Percentiles rank a stretch among this genome's conserved stretches.
These are phyloP conservation scores for Fennellomyces sp. DNA, from an alignment of 371 early-diverging fungal genomes.

Conservation along the genomic window DNA sequence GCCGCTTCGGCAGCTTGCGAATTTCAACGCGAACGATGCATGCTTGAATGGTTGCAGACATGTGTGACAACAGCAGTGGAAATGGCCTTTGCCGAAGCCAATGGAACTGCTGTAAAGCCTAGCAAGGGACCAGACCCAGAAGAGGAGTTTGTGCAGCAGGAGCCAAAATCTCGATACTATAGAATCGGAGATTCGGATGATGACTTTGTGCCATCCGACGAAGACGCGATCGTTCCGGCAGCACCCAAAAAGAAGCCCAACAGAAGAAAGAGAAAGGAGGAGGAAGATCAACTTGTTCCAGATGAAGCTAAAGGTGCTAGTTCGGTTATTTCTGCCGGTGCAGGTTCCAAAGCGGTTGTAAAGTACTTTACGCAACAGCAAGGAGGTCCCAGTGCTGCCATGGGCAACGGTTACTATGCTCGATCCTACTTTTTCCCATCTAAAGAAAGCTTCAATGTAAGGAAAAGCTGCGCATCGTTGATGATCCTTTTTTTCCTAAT, in stretches of 20 bases:
- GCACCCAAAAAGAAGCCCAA: background rate
- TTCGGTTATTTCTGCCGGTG: slow-evolving; percentile 20
- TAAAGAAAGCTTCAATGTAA: slow-evolving; percentile 61
- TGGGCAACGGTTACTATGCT: slow-evolving; percentile 35
- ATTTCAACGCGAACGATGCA: slow-evolving; percentile 29
- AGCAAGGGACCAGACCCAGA: slow-evolving; percentile 8
- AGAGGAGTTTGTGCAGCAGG: background rate
- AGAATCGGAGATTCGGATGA: slow-evolving; percentile 32
- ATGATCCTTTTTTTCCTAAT: background rate
- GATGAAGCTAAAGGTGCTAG: slow-evolving; percentile 2
- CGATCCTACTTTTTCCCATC: slow-evolving; percentile 68
- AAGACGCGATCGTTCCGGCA: slow-evolving; percentile 15
- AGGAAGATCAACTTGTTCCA: slow-evolving; percentile 7
- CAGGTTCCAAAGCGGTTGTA: slow-evolving; percentile 35
- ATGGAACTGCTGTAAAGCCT: background rate
- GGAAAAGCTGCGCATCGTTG: background rate
- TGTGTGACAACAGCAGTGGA: slow-evolving; percentile 39
- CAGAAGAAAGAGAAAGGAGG: background rate
- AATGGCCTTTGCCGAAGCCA: slow-evolving; percentile 21
- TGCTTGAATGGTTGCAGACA: slow-evolving; percentile 43
- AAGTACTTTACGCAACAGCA: slow-evolving; percentile 22
- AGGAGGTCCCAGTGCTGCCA: slow-evolving; percentile 3
- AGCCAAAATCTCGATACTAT: background rate
- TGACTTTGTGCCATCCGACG: slow-evolving; percentile 35
- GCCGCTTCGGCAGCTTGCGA: slow-evolving; percentile 26